Conservation (phyloP, 2,329 filamentous ascomycete genomes). For the Ramichloridium luteum region DNA sequence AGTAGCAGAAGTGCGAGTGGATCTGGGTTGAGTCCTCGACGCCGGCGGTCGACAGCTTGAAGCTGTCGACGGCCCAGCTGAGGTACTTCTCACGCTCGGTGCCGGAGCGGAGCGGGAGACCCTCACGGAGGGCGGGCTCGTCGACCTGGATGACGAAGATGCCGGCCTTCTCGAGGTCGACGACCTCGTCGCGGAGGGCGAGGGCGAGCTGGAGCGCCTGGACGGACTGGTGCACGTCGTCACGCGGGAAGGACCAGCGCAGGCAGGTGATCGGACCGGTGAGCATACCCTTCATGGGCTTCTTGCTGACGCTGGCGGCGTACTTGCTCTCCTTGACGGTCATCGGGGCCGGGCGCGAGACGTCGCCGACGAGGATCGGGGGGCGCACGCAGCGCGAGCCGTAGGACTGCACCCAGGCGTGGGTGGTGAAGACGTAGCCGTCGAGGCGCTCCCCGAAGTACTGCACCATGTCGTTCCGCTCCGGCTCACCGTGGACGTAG, state of each 20-base stretch:
- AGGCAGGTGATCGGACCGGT: conserved; percentile 98
- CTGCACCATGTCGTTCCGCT: conserved; percentile 99
- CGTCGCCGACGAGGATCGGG: conserved; percentile 96
- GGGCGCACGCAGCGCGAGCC: conserved; percentile 96
- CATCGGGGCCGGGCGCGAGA: conserved; percentile 93
- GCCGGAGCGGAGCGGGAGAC: conserved; percentile 89
- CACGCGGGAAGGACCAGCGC: conserved; percentile 99
- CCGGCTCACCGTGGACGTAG: conserved; percentile 95
- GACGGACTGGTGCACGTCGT: conserved; percentile 97
- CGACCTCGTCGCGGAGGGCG: conserved; percentile 93
- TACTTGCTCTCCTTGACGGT: conserved; percentile 99
- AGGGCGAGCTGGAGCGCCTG: conserved; percentile 98
- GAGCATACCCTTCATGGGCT: conserved; percentile 99
- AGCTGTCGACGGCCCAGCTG: conserved; percentile 92
- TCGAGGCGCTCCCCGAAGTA: conserved; percentile 98
- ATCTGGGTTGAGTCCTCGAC: conserved; percentile 96
- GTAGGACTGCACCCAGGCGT: conserved; percentile 98
- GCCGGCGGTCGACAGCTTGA: conserved; percentile 88
- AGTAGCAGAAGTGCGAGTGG: conserved; percentile 99
- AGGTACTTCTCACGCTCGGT: conserved; percentile 96
- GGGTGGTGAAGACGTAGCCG: conserved; percentile 97
- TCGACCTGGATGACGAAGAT: conserved; percentile 98
- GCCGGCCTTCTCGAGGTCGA: conserved; percentile 94
- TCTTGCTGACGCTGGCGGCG: conserved; percentile 87
- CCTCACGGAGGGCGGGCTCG: conserved; percentile 97